Evolutionary conservation across 2,329 filamentous ascomycete genomes (phyloP).

Genomic region (Apiospora aurea): DNA sequence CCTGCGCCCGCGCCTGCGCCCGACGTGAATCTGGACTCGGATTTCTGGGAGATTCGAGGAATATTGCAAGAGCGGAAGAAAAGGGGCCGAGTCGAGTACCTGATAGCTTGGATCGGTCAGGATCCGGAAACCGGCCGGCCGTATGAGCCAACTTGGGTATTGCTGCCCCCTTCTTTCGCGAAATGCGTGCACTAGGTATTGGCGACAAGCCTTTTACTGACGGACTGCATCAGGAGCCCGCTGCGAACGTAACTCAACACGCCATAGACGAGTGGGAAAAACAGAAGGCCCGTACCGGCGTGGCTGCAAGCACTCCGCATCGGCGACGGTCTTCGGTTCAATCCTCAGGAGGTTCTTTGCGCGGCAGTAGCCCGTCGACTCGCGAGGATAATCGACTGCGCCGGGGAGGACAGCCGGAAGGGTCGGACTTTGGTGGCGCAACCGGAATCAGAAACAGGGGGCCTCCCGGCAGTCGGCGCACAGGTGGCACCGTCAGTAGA

Average conservation of each 20-base stretch:
- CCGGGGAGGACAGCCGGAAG: neutral
- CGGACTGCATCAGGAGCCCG: slow-evolving; percentile 16
- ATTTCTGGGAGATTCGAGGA: slow-evolving; percentile 43
- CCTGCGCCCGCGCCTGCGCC: slow-evolving; percentile 24
- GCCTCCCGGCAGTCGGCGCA: neutral
- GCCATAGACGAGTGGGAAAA: neutral
- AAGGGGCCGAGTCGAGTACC: slow-evolving; percentile 49
- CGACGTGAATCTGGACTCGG: slow-evolving; percentile 24
- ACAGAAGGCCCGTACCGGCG: neutral
- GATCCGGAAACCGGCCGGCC: slow-evolving; percentile 54
- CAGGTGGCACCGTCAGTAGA: neutral
- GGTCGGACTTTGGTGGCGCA: neutral
- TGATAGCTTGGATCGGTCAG: slow-evolving; percentile 62
- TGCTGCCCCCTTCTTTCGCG: slow-evolving; percentile 24
- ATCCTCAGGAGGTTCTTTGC: neutral
- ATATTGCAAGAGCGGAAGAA: slow-evolving; percentile 47
- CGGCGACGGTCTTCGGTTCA: neutral
- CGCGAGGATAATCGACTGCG: neutral
- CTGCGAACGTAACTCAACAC: neutral
- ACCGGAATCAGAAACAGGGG: neutral
- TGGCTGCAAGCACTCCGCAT: neutral
- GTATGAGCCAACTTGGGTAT: slow-evolving; percentile 61
- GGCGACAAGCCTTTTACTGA: neutral
- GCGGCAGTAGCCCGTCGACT: slow-evolving; percentile 7
- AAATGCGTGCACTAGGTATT: neutral